Evolutionary conservation across 2,329 filamentous ascomycete species (phyloP).

Genomic region (Cladosporium sp.): DNA sequence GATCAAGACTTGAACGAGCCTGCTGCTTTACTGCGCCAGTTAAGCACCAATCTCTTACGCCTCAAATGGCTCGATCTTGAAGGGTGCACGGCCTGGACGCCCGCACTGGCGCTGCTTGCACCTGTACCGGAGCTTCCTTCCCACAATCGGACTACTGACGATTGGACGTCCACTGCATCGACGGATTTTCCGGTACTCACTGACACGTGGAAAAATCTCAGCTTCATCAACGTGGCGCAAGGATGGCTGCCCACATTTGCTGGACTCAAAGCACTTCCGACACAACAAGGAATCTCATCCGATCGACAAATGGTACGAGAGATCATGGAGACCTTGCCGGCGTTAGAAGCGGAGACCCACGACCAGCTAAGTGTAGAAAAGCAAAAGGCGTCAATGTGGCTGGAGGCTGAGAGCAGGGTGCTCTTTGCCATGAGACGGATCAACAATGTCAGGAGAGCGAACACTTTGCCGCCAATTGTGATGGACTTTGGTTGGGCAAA

Average conservation of each 20-base stretch:
- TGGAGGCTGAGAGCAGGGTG: slow-evolving; percentile 36
- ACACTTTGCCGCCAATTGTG: slow-evolving; percentile 9
- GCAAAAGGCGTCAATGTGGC: slow-evolving; percentile 34
- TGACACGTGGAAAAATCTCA: slow-evolving; percentile 41
- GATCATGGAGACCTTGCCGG: slow-evolving; percentile 30
- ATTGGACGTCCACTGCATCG: slow-evolving; percentile 16
- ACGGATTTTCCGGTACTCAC: slow-evolving; percentile 35
- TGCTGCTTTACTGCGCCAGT: slow-evolving; percentile 51
- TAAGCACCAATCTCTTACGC: slow-evolving; percentile 54
- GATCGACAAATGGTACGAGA: slow-evolving; percentile 32
- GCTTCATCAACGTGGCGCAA: slow-evolving; percentile 39
- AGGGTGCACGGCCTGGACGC: slow-evolving; percentile 54
- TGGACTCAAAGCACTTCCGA: slow-evolving; percentile 32
- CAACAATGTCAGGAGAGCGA: slow-evolving; percentile 23
- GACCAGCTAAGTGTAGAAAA: slow-evolving; percentile 17
- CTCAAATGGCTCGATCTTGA: slow-evolving; percentile 60
- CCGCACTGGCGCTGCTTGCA: slow-evolving; percentile 38
- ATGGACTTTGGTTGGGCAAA: slow-evolving; percentile 28
- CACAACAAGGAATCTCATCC: slow-evolving; percentile 15
- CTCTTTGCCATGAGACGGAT: slow-evolving; percentile 31
- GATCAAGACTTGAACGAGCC: slow-evolving; percentile 56
- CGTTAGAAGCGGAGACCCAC: background rate
- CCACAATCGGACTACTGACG: background rate
- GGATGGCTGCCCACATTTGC: slow-evolving; percentile 38
- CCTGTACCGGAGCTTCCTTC: background rate